A percentile compares a stretch with the other conserved stretches of the same genome.
Conservation (phyloP, 148 eudicot genomes). For the Rhododendron griersonianum region DNA sequence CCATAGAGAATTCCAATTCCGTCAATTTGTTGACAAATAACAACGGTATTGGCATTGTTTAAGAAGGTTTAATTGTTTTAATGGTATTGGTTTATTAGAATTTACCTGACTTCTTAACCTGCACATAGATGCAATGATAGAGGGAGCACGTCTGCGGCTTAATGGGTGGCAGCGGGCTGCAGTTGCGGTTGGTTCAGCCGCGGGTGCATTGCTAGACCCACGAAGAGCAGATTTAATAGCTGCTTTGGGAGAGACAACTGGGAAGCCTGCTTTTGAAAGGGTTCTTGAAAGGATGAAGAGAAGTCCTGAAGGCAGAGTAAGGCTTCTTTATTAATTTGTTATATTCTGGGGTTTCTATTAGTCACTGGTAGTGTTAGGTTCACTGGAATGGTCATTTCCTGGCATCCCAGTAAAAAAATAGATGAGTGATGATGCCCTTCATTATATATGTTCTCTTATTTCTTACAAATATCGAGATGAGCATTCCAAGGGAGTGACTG, state of each 20-base stretch:
- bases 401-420: background rate
- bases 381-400: background rate
- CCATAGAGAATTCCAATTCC: background rate
- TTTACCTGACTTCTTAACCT: background rate
- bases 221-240: constrained; percentile 95
- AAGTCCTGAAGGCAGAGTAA: constrained; percentile 85
- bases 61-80: background rate
- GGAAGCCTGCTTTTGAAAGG: constrained; percentile 87
- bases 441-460: background rate
- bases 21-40: background rate
- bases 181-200: constrained; percentile 91
- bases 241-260: constrained; percentile 93
- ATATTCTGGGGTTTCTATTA: background rate
- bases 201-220: constrained; percentile 91
- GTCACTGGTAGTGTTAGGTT: background rate
- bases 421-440: background rate
- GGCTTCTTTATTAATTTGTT: constrained; percentile 5
- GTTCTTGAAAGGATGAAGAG: constrained; percentile 87
- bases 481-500: background rate
- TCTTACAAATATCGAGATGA: background rate
- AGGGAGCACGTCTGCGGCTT: constrained; percentile 59
- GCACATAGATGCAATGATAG: constrained; percentile 42
- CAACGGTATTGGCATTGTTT: background rate
- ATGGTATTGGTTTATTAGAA: background rate
- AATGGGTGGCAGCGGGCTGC: constrained; percentile 91